Percentiles rank a stretch among this genome's conserved stretches.
phyloP scores from a whole-genome alignment of 2,329 filamentous ascomycete species.

The Myriosclerotinia curreyana region DNA sequence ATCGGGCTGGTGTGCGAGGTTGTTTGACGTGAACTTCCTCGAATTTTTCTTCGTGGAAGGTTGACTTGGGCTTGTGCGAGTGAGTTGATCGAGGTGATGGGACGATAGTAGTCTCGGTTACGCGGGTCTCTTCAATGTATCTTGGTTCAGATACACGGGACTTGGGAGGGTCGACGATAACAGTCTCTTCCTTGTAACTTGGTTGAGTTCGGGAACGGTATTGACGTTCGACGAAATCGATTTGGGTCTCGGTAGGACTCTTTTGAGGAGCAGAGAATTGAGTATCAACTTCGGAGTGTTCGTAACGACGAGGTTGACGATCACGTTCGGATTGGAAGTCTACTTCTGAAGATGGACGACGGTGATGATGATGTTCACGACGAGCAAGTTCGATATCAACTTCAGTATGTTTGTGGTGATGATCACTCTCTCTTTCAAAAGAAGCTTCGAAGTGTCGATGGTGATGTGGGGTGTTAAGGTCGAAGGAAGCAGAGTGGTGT shows the following conservation, averaged over 20 bases:
- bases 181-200: slow-evolving; percentile 39
- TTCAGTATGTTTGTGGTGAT: slow-evolving; percentile 20
- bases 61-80: slow-evolving; percentile 29
- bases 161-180: slow-evolving; percentile 56
- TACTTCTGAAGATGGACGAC: slow-evolving; percentile 25
- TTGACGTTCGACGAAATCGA: slow-evolving; percentile 65
- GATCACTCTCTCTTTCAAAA: slow-evolving; percentile 21
- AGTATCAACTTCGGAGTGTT: slow-evolving; percentile 31
- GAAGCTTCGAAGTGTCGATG: slow-evolving; percentile 29
- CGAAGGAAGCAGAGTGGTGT: slow-evolving; percentile 47
- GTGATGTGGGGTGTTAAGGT: slow-evolving; percentile 45
- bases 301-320: slow-evolving; percentile 37
- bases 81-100: slow-evolving; percentile 38
- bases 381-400: slow-evolving; percentile 43
- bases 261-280: slow-evolving; percentile 33
- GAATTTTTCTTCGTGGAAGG: slow-evolving; percentile 26
- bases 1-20: slow-evolving; percentile 34
- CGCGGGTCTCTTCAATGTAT: slow-evolving; percentile 26
- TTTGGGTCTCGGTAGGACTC: slow-evolving; percentile 35
- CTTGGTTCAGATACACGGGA: slow-evolving; percentile 42
- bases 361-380: slow-evolving; percentile 26
- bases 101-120: slow-evolving; percentile 40
- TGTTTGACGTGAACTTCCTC: slow-evolving; percentile 32
- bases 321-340: slow-evolving; percentile 47
- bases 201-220: slow-evolving; percentile 52